phyloP scores from a whole-genome alignment of 2,329 filamentous ascomycete species.

The Massarina eburnea region DNA sequence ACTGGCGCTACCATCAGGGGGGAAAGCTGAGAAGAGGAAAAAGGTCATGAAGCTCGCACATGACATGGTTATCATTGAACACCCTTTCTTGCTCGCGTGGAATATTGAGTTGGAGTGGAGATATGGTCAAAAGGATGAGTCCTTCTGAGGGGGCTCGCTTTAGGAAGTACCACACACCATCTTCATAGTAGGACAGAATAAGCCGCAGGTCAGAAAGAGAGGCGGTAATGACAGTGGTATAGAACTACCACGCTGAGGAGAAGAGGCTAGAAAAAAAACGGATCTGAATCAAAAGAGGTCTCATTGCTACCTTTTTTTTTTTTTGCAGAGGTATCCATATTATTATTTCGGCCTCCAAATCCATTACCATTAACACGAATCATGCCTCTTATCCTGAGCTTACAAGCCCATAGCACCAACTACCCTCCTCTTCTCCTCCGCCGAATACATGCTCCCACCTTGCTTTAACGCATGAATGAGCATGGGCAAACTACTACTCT shows the following conservation, averaged over 20 bases:
- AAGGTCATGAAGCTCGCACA: constrained; percentile 76
- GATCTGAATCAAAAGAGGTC: too few species aligned
- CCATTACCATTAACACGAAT: too few species aligned
- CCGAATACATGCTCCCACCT: constrained; percentile 63
- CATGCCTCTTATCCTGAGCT: too few species aligned
- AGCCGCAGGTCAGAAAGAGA: too few species aligned
- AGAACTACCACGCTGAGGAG: too few species aligned
- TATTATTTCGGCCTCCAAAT: too few species aligned
- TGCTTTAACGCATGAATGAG: constrained; percentile 70
- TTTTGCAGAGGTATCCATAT: too few species aligned
- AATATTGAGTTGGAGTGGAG: constrained; percentile 87
- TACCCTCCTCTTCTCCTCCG: constrained; percentile 53
- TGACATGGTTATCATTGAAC: constrained; percentile 95
- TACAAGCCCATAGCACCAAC: constrained; percentile 21
- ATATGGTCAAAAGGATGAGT: constrained; percentile 45
- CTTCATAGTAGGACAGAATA: too few species aligned
- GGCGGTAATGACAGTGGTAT: too few species aligned
- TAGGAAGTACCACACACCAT: too few species aligned
- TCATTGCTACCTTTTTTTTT: too few species aligned
- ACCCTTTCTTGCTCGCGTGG: constrained; percentile 89
- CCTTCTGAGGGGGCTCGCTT: constrained; percentile 15
- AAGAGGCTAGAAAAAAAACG: too few species aligned
- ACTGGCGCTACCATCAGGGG: constrained; percentile 64
- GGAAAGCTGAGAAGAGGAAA: constrained; percentile 70
- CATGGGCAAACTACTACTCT: constrained; percentile 61